Evolutionary conservation across 768 basidiomycete species (phyloP), one percentile per base, ranked within the genome.

Genomic region (Auricularia sp.): DNA sequence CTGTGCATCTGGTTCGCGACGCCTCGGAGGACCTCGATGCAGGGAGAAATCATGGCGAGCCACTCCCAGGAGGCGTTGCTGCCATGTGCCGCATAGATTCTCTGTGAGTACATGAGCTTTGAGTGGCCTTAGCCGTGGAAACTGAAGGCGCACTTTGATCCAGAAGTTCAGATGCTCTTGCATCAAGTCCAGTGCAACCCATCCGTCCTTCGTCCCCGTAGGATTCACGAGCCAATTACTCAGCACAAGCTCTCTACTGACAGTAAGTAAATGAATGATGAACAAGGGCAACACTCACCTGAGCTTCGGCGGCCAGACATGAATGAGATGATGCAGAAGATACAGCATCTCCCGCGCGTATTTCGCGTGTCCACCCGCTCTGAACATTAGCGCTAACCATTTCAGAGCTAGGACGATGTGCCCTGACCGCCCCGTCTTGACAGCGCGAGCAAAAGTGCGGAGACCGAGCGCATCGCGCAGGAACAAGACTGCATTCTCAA

Each of bases 221-320:
- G 23, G 23, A 23, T 23, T 23, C 23, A 23, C 23, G 23, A 23
- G 23, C 23, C 23, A 77, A 47, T 77, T 77, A 0, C 74, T 69
- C 1, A 76, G 36, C 0, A 76, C 66, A 23, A 72, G 65, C 33
- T 10, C 75, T 75, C 62, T 47, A 39, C 8, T n/a, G 34, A 34
- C 39, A 35, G 42, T 56, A 3, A 21, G 16, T 7, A 6, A 12
- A 29, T 33, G 29, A 8, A 1, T 12, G 18, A 21, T 36, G 10
- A 53, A 35, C 51, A 51, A 3, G 21, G 11, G 43, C 44, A 6
- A 62, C 23, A 67, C 67, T 12, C 47, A 75, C 72, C 68, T 60
- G 2, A 75, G 43, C 14, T 65, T 65, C 23, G 68, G 65, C 6
- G 73, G 70, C 72, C 73, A 73, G 0, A 74, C 70, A 62, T 70